phyloP scores from a whole-genome alignment of 1,284 basidiomycete genomes.

The Microbotryum silenes-acaulis region DNA sequence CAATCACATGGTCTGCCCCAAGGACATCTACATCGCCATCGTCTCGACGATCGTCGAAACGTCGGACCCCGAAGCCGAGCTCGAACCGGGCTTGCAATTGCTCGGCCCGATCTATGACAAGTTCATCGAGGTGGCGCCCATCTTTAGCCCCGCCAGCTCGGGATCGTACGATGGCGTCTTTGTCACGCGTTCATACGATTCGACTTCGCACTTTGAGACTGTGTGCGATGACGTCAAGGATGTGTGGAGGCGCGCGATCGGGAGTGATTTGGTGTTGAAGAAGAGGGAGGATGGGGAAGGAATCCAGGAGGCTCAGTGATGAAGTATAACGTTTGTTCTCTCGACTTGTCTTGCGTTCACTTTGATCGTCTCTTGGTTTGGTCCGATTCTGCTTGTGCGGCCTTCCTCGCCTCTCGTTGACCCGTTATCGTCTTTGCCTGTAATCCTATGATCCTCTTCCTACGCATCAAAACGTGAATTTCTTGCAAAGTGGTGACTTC shows the following conservation, averaged over 20 bases:
- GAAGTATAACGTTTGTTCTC: background rate
- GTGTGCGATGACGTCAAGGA: slow-evolving; percentile 73
- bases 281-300: slow-evolving; percentile 54
- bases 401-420: no score
- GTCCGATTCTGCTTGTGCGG: no score
- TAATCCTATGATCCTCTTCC: no score
- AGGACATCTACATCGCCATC: slow-evolving; percentile 90
- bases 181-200: slow-evolving; percentile 96
- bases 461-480: no score
- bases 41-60: slow-evolving; percentile 99
- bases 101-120: slow-evolving; percentile 93
- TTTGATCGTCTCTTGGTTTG: no score
- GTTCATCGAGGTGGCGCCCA: slow-evolving; percentile 83
- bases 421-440: no score
- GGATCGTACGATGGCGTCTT: slow-evolving; percentile 74
- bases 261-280: slow-evolving; percentile 67
- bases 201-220: slow-evolving; percentile 92
- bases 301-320: slow-evolving; percentile 19
- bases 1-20: slow-evolving; percentile 94
- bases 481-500: no score
- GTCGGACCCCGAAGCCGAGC: slow-evolving; percentile 82
- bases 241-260: slow-evolving; percentile 79
- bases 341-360: no score
- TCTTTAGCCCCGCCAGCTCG: slow-evolving; percentile 79
- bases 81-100: slow-evolving; percentile 80